Conservation (phyloP, 306 rosid genomes). For the Comarum palustre region DNA sequence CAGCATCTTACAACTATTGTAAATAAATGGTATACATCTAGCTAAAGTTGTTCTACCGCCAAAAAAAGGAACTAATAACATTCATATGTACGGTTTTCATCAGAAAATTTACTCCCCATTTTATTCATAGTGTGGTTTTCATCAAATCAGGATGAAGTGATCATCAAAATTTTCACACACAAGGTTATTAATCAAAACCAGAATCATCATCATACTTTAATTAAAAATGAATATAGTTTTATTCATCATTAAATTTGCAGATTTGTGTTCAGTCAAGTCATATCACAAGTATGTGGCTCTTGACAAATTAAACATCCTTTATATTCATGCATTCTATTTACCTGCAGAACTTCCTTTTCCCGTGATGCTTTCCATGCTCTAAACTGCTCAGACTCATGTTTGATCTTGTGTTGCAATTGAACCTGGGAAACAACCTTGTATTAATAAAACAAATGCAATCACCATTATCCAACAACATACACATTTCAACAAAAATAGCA, state of each 20-base stretch:
- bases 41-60: background rate
- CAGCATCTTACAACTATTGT: constrained; percentile 7
- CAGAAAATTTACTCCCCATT: background rate
- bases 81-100: background rate
- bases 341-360: constrained; percentile 98
- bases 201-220: background rate
- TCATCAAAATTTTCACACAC: no score
- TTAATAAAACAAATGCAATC: constrained; percentile 4
- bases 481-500: background rate
- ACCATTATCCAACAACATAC: background rate
- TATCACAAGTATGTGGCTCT: background rate
- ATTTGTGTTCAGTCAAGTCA: background rate
- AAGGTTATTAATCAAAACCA: background rate
- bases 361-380: constrained; percentile 92
- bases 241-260: background rate
- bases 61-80: background rate
- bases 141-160: background rate
- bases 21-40: background rate
- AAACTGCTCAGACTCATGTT: constrained; percentile 96
- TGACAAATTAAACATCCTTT: background rate
- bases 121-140: background rate
- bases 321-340: constrained; percentile 25
- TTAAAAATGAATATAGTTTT: background rate
- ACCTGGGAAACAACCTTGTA: constrained; percentile 47
- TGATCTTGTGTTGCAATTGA: constrained; percentile 93